These are phyloP conservation scores for Aureobasidium sp. DNA, from an alignment of 2,329 filamentous ascomycete species.

Conservation along the genomic window DNA sequence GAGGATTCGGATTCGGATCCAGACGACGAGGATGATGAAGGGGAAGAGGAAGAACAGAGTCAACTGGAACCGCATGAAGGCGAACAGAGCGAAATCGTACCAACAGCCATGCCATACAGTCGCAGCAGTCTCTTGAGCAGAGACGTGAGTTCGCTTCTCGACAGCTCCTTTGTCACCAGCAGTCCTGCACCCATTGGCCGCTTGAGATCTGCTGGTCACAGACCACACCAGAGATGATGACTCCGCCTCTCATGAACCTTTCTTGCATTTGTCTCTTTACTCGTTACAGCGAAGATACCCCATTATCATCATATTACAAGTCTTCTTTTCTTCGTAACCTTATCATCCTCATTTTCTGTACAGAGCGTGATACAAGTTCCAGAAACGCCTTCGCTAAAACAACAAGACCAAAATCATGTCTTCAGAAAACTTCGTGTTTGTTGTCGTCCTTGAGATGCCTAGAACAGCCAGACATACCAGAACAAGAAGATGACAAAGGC, in stretches of 20 bases:
- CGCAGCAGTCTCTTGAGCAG: slow-evolving; percentile 27
- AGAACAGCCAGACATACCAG: slow-evolving; percentile 79
- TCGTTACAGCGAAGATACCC: slow-evolving; percentile 11
- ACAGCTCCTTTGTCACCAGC: slow-evolving; percentile 30
- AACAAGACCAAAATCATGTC: neutral
- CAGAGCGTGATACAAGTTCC: neutral
- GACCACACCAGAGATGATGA: slow-evolving; percentile 10
- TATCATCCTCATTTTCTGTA: neutral
- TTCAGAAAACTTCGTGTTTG: neutral
- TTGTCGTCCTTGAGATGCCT: neutral
- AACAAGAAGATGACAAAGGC: slow-evolving; percentile 75
- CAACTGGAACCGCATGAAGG: slow-evolving; percentile 17
- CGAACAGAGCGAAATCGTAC: neutral
- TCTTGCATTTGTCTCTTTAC: neutral
- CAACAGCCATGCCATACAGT: slow-evolving; percentile 2
- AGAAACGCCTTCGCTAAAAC: slow-evolving; percentile 4
- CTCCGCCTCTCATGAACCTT: neutral
- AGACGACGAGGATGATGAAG: slow-evolving; percentile 10
- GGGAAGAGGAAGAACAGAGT: slow-evolving; percentile 25
- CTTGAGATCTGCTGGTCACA: slow-evolving; percentile 7
- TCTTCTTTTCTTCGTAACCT: neutral
- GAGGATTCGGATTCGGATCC: slow-evolving; percentile 31
- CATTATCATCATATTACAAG: slow-evolving; percentile 4
- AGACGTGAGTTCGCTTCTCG: slow-evolving; percentile 30
- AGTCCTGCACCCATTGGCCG: slow-evolving; percentile 26